Evolutionary conservation across 768 basidiomycete genomes (phyloP), one percentile per base, ranked within the genome.

Genomic region (Phanerodontia chrysosporium): DNA sequence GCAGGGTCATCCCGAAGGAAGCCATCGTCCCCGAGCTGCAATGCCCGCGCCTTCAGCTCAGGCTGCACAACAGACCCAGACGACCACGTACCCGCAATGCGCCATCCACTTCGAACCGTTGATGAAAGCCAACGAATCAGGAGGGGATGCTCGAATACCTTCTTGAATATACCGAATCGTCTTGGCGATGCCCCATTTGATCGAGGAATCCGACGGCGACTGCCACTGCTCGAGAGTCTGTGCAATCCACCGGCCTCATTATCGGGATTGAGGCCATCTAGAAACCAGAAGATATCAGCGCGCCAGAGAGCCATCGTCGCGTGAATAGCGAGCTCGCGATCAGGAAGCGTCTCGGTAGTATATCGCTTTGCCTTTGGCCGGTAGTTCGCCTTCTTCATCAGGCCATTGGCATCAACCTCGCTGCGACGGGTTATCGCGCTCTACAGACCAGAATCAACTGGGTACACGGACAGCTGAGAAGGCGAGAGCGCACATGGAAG

Each of bases 301-400:
- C 89, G 80, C 85, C 86, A 92, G 29, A 92, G 73, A 0, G 87
- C 78, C 9, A 90, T 73, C n/a, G 90, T 78, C 3, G 81, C 83
- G 2, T 92, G 75, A 10, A 90, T 72, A 9, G 94, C 76, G 16
- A 90, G 75, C 62, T 93, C 91, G 42, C 82, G 76, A 62, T 91
- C 89, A 0, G 79, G 74, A 3, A 90, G 73, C 1, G 84, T 80
- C 67, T 89, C 86, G 4, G 76, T 74, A 1, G 78, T 77, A 29
- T 76, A 77, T 1, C 82, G 81, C 58, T 83, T 84, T 12, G 80
- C 80, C 67, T 83, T 87, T 2, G 90, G 90, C 18, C 85, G 78
- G 2, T 73, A 63, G 3, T 82, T 76, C 14, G 79, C 63, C 48
- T 83, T 80, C 66, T 82, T 85, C 51, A 79, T 63, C 55, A 76